Percentiles rank a stretch among this genome's conserved stretches.
Evolutionary conservation across 2,329 filamentous ascomycete genomes (phyloP).

Genomic region (Xylaria sp.): DNA sequence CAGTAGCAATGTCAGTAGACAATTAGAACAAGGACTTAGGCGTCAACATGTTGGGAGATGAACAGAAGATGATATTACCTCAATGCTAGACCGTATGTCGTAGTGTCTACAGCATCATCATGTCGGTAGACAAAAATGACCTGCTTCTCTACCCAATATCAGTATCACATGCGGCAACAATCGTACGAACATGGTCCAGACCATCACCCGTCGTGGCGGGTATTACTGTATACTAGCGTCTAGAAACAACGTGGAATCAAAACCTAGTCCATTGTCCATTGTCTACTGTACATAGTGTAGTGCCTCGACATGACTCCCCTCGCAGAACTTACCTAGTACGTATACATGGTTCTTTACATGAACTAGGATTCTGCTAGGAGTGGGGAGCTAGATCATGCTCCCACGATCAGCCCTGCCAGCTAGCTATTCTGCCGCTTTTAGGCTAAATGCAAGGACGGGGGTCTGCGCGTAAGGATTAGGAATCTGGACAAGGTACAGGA

Average conservation of each 20-base stretch:
- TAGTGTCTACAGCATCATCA: neutral
- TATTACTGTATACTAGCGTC: neutral
- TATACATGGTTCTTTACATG: no score
- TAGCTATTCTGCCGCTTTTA: slow-evolving; percentile 31
- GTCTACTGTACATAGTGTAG: no score
- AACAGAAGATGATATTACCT: neutral
- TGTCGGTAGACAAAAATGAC: neutral
- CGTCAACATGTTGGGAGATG: neutral
- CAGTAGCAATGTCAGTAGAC: neutral
- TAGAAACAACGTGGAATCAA: no score
- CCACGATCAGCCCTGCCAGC: slow-evolving; percentile 25
- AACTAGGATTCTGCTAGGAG: no score
- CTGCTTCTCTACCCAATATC: neutral
- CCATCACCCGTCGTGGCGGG: slow-evolving; percentile 3
- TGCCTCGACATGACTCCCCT: no score
- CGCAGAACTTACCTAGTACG: no score
- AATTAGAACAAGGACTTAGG: neutral
- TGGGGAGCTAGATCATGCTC: neutral
- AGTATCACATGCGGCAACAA: slow-evolving; percentile 11
- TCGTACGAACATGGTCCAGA: slow-evolving; percentile 7
- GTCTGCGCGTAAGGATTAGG: slow-evolving; percentile 3
- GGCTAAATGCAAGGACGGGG: slow-evolving; percentile 30
- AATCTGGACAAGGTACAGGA: slow-evolving; percentile 6
- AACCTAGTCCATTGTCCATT: no score
- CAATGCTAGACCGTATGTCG: neutral